Evolutionary conservation across 2,329 filamentous ascomycete species (phyloP), one percentile per base, ranked within the genome.

Genomic region (Fusarium sp.): DNA sequence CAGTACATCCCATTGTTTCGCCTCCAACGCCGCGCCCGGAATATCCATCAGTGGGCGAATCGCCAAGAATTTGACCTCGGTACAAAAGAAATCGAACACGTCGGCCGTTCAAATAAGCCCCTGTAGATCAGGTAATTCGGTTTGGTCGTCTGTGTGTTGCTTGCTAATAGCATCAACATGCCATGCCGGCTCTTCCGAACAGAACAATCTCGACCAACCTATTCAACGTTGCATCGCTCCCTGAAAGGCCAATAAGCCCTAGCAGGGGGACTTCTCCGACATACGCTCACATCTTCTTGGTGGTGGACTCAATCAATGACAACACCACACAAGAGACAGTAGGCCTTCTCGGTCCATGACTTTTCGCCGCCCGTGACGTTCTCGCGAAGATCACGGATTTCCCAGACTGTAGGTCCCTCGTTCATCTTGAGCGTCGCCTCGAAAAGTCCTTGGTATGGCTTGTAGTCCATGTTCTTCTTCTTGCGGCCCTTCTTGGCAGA

Each of bases 371-470:
- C 87, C 3, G 78, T 78, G 8, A 90, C 80, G 11, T 83, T 82
- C 34, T 84, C 77, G 56, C 89, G 84, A 54, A 89, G 79, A 72
- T 90, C 89, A 29, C 79, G 84, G 60, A 90, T 85, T 71, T 89
- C 86, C 60, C 90, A 84, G 24, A 84, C 78, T 1, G 88, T 86
- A 20, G 87, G 86, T 5, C 84, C 85, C 5, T 82, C 80, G 42
- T 86, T 85, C 77, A 87, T 85, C 70, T 83, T 82, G 27, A 90
- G 81, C 3, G 79, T 82, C 5, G 86, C 89, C 58, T 88, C 83
- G 65, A 90, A 90, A 6, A 88, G 79, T 0, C 86, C 87, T 45
- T 85, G 80, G 76, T 89, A 90, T 3, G 87, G 86, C 75, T 85
- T 87, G 62, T 79, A 74, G 34, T 81, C 80, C 37, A 79, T 73